phyloP scores from a whole-genome alignment of 1,284 basidiomycete species.

The Austroboletus novae-zelandiae region DNA sequence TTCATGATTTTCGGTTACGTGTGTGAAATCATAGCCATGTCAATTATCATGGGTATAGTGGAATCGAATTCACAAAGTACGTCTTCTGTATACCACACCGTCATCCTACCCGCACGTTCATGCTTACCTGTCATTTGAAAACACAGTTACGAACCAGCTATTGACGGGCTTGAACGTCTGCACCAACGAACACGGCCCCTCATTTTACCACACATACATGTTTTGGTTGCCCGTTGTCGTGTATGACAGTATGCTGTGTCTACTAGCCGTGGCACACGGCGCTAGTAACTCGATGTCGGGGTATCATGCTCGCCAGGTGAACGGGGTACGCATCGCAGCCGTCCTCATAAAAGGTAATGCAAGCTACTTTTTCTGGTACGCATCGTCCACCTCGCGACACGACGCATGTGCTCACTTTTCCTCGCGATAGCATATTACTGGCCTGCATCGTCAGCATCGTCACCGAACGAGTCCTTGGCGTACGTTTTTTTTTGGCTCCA shows the following conservation, averaged over 20 bases:
- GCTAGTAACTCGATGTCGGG: constrained; percentile 8
- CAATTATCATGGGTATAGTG: constrained; percentile 2
- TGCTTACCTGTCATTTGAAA: no score
- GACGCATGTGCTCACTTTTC: background rate
- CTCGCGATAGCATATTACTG: constrained; percentile 10
- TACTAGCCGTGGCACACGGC: constrained; percentile 15
- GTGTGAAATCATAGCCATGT: constrained; percentile 8
- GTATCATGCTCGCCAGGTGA: background rate
- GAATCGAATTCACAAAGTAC: constrained; percentile 6
- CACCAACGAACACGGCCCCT: constrained; percentile 2
- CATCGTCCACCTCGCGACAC: background rate
- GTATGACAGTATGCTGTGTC: constrained; percentile 11
- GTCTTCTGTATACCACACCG: background rate
- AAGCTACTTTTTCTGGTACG: constrained; percentile 22
- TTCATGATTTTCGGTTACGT: constrained; percentile 11
- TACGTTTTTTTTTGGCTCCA: background rate
- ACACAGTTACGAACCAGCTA: constrained; percentile 14
- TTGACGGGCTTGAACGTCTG: constrained; percentile 13
- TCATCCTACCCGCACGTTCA: no score
- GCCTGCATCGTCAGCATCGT: constrained; percentile 1
- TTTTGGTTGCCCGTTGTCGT: constrained; percentile 19
- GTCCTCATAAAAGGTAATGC: constrained; percentile 14
- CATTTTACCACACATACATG: constrained; percentile 10
- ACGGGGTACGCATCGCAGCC: constrained; percentile 5
- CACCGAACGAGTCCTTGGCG: constrained; percentile 10